Percentiles rank a stretch among this genome's conserved stretches.
Evolutionary conservation across 495 filamentous ascomycete genomes (phyloP).

Genomic region (Neurospora hispaniola): DNA sequence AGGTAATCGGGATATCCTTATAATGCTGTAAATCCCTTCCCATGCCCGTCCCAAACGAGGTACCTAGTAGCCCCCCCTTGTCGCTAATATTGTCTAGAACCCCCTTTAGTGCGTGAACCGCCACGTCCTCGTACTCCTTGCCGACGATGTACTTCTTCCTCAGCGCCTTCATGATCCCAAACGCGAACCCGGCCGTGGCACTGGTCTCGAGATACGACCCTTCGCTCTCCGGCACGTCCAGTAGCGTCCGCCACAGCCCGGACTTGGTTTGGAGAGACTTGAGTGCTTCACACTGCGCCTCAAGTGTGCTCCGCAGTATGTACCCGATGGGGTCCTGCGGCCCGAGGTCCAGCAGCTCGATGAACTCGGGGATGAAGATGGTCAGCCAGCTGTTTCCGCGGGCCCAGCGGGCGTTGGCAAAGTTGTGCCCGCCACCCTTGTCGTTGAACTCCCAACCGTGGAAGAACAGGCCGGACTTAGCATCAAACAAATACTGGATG

Average conservation of each 20-base stretch:
- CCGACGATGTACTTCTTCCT: constrained; percentile 52
- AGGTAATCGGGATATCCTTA: constrained; percentile 54
- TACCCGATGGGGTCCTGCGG: constrained; percentile 46
- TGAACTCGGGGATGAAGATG: constrained; percentile 62
- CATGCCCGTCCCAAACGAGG: constrained; percentile 67
- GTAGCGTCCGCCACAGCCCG: constrained; percentile 58
- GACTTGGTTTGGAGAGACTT: constrained; percentile 38
- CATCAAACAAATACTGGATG: constrained; percentile 62
- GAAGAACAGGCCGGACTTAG: constrained; percentile 55
- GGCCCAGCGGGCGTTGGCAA: constrained; percentile 59
- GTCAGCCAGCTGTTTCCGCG: constrained; percentile 58
- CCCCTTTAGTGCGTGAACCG: constrained; percentile 48
- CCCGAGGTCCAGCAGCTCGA: constrained; percentile 51
- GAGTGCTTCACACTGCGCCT: constrained; percentile 52
- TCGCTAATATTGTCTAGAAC: constrained; percentile 49
- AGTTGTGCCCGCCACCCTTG: constrained; percentile 41
- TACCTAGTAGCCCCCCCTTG: constrained; percentile 54
- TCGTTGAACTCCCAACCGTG: constrained; percentile 64
- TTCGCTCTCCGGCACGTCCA: constrained; percentile 46
- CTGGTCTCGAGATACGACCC: constrained; percentile 59
- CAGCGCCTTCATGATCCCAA: constrained; percentile 60
- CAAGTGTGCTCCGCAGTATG: constrained; percentile 50
- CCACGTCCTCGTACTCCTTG: constrained; percentile 32
- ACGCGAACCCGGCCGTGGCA: constrained; percentile 67
- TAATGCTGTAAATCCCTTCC: constrained; percentile 57